Percentiles rank a stretch among this genome's conserved stretches.
phyloP scores from a whole-genome alignment of 331 rosid species.

The Rhamnella rubrinervis region DNA sequence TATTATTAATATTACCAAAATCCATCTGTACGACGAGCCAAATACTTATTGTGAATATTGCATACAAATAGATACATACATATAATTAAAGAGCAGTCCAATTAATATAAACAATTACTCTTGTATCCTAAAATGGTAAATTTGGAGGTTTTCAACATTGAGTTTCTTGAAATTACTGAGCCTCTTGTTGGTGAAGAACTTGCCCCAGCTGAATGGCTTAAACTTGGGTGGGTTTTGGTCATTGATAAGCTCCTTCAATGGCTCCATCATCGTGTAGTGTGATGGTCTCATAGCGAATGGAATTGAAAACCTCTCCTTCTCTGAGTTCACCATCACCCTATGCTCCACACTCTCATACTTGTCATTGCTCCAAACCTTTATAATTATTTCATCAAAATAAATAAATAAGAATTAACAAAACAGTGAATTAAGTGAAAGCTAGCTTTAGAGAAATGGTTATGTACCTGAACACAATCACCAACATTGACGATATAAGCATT shows the following conservation, averaged over 20 bases:
- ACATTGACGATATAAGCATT: conserved; percentile 58
- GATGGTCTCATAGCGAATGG: conserved; percentile 69
- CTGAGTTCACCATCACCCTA: conserved; percentile 64
- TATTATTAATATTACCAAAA: too few relatives aligned
- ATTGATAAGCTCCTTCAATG: conserved; percentile 58
- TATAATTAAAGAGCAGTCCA: too few relatives aligned
- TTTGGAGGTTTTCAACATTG: conserved; percentile 64
- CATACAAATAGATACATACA: too few relatives aligned
- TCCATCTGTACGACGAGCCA: too few relatives aligned
- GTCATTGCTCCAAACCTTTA: conserved; percentile 91
- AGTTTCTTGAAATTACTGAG: conserved; percentile 70
- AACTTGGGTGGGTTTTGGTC: conserved; percentile 57
- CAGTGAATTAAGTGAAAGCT: too few relatives aligned
- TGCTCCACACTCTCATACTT: conserved; percentile 85
- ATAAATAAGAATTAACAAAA: too few relatives aligned
- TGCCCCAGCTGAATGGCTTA: conserved; percentile 61
- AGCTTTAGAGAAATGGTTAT: neutral
- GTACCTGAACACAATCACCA: conserved; percentile 63
- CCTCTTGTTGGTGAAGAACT: conserved; percentile 51
- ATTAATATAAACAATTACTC: neutral
- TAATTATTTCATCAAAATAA: too few relatives aligned
- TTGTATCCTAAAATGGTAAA: conserved; percentile 48
- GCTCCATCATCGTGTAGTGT: conserved; percentile 55
- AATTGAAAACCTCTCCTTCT: conserved; percentile 64
- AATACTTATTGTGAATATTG: too few relatives aligned